Conservation (phyloP, 2,329 filamentous ascomycete genomes). For the Hymenoscyphus fraxineus region DNA sequence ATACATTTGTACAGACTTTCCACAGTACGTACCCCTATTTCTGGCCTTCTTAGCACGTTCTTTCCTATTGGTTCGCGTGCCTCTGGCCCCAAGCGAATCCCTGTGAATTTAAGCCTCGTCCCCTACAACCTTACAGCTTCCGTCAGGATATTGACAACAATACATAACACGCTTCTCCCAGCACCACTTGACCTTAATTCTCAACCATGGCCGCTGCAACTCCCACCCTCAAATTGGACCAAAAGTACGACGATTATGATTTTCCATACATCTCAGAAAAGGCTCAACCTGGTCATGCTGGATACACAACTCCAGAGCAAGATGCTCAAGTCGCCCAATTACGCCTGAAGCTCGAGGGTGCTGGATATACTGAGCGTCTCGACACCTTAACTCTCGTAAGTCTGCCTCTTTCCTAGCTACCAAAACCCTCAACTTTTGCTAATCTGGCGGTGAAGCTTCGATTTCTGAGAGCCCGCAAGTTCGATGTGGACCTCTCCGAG, state of each 20-base stretch:
- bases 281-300: constrained; percentile 73
- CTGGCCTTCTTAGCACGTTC: not conserved
- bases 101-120: constrained; percentile 8
- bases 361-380: constrained; percentile 77
- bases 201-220: constrained; percentile 28
- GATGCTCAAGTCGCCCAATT: constrained; percentile 87
- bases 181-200: not conserved
- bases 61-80: constrained; percentile 9
- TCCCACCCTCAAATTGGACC: constrained; percentile 53
- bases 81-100: constrained; percentile 8
- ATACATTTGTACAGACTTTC: not conserved
- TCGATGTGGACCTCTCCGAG: constrained; percentile 79
- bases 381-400: constrained; percentile 88
- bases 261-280: constrained; percentile 76
- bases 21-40: not conserved
- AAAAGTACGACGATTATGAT: constrained; percentile 96
- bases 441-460: constrained; percentile 55
- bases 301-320: constrained; percentile 80
- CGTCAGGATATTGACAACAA: not conserved
- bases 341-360: constrained; percentile 76
- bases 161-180: not conserved
- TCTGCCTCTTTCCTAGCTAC: constrained; percentile 11
- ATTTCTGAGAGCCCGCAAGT: constrained; percentile 92
- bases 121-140: not conserved
- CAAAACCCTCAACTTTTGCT: not conserved